phyloP scores from a whole-genome alignment of 306 rosid species.

The Abrus pulchellus region DNA sequence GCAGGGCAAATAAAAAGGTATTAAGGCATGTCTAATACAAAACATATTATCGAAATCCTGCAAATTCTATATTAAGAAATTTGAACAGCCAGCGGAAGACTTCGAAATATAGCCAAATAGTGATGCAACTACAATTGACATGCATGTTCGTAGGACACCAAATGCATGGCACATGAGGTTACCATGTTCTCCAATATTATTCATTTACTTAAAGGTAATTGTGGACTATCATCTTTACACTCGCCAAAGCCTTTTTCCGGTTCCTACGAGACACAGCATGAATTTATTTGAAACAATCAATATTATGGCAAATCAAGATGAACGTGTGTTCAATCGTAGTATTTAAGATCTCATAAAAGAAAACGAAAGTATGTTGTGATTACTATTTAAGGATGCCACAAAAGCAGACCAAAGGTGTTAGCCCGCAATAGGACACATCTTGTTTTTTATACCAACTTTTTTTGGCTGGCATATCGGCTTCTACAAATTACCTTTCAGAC shows the following conservation, averaged over 20 bases:
- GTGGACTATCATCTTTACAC: neutral
- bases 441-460: conserved; percentile 39
- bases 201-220: conserved; percentile 11
- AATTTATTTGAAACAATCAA: neutral
- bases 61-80: conserved; percentile 28
- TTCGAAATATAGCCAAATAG: neutral
- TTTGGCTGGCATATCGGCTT: conserved; percentile 55
- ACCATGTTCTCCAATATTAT: conserved; percentile 10
- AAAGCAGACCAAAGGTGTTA: conserved; percentile 44
- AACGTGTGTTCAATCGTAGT: conserved; percentile 18
- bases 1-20: conserved; percentile 33
- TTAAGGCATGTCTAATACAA: conserved; percentile 27
- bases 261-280: neutral
- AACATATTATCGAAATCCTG: neutral
- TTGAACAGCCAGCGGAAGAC: neutral
- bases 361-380: neutral
- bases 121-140: conserved; percentile 5
- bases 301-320: conserved; percentile 34
- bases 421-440: conserved; percentile 16
- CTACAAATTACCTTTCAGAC: conserved; percentile 46
- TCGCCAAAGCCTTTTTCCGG: neutral
- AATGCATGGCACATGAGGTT: conserved; percentile 24
- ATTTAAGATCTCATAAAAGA: conserved; percentile 4
- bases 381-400: conserved; percentile 41
- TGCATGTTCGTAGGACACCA: neutral